These are phyloP conservation scores for Fusarium sp. DNA, from an alignment of 2,329 filamentous ascomycete species.

Conservation along the genomic window DNA sequence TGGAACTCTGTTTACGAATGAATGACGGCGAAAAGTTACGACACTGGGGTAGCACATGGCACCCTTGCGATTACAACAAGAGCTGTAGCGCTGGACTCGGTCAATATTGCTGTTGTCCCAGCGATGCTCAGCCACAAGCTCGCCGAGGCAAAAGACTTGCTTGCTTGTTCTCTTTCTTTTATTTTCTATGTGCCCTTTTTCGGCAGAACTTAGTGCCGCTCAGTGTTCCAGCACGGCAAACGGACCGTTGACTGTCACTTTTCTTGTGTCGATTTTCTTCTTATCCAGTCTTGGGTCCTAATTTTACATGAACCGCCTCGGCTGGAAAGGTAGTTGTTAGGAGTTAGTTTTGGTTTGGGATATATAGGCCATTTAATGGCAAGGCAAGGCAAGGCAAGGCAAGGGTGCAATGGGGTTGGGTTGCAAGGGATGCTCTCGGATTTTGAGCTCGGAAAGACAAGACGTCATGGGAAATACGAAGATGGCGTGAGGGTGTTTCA, in stretches of 20 bases:
- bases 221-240: conserved; percentile 33
- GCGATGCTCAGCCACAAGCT: conserved; percentile 17
- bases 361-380: conserved; percentile 38
- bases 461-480: conserved; percentile 8
- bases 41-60: conserved; percentile 31
- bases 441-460: conserved; percentile 17
- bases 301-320: conserved; percentile 26
- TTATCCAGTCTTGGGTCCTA: conserved; percentile 16
- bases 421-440: conserved; percentile 8
- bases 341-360: conserved; percentile 36
- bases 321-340: conserved; percentile 7
- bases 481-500: conserved; percentile 36
- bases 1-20: conserved; percentile 39
- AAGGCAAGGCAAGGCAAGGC: background rate
- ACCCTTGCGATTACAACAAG: conserved; percentile 25
- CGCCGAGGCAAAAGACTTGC: conserved; percentile 37
- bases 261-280: conserved; percentile 14
- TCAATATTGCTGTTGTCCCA: conserved; percentile 14
- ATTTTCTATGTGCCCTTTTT: conserved; percentile 19
- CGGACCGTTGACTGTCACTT: conserved; percentile 14
- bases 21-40: conserved; percentile 44
- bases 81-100: conserved; percentile 9
- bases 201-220: background rate
- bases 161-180: conserved; percentile 8
- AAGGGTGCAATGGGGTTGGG: conserved; percentile 21